Conservation (phyloP, 2,329 filamentous ascomycete genomes). For the Balansia obtecta region DNA sequence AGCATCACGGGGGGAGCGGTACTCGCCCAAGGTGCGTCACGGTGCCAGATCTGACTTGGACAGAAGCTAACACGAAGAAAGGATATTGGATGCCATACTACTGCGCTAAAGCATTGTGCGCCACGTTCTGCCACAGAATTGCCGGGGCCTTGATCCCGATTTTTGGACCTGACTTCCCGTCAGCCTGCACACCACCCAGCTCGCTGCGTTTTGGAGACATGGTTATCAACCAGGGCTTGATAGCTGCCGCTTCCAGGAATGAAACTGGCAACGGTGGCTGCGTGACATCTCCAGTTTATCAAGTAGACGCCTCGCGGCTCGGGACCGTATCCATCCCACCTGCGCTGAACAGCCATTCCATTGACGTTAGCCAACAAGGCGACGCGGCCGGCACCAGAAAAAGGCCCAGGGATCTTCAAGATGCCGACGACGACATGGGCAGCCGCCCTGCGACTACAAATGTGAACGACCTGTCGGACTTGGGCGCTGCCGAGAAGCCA, state of each 20-base stretch:
- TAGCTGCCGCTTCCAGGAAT: constrained; percentile 31
- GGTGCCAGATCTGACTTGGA: neutral
- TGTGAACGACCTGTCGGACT: neutral
- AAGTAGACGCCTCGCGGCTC: neutral
- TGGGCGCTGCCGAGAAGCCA: too few species aligned
- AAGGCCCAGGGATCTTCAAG: neutral
- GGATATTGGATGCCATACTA: constrained; percentile 95
- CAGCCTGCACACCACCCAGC: constrained; percentile 53
- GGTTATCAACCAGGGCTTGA: constrained; percentile 47
- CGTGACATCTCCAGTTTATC: too few species aligned
- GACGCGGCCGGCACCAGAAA: neutral
- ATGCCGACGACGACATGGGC: neutral
- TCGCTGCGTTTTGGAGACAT: constrained; percentile 53
- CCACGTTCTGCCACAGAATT: constrained; percentile 80
- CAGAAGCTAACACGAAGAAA: constrained; percentile 22
- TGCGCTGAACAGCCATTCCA: neutral
- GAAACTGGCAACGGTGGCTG: neutral
- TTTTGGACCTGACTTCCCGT: constrained; percentile 74
- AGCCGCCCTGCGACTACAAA: neutral
- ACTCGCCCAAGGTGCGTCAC: constrained; percentile 63
- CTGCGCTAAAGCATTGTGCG: constrained; percentile 75
- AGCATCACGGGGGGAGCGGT: constrained; percentile 92
- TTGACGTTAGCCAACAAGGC: neutral
- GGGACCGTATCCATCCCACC: neutral
- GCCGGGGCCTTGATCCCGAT: constrained; percentile 78